phyloP scores from a whole-genome alignment of 2,329 filamentous ascomycete genomes.

The Zymoseptoria pseudotritici region DNA sequence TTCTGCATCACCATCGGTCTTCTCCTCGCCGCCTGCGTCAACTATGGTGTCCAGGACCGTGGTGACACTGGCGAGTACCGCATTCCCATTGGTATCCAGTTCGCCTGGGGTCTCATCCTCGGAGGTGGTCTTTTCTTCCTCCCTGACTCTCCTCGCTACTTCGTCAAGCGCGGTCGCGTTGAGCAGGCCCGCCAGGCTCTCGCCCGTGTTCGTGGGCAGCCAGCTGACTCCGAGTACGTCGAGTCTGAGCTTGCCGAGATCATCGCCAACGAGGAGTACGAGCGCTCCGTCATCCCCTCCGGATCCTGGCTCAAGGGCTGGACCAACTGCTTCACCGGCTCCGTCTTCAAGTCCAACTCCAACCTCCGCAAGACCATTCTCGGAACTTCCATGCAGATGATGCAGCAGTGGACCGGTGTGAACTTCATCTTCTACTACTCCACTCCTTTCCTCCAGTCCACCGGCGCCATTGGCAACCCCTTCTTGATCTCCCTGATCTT shows the following conservation, averaged over 20 bases:
- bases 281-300: conserved; percentile 59
- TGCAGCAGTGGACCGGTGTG: conserved; percentile 65
- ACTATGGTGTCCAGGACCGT: conserved; percentile 61
- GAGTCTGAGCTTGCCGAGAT: conserved; percentile 76
- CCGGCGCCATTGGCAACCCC: conserved; percentile 65
- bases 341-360: conserved; percentile 43
- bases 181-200: conserved; percentile 58
- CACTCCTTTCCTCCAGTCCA: conserved; percentile 73
- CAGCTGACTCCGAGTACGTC: conserved; percentile 64
- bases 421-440: conserved; percentile 80
- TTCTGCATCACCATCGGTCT: conserved; percentile 73
- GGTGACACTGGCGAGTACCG: conserved; percentile 63
- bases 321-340: conserved; percentile 56
- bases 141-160: conserved; percentile 80
- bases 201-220: conserved; percentile 65
- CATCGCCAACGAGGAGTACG: conserved; percentile 82
- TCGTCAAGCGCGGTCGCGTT: conserved; percentile 67
- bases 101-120: conserved; percentile 72
- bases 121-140: conserved; percentile 64
- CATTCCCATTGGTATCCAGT: conserved; percentile 73
- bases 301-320: conserved; percentile 61
- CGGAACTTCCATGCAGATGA: conserved; percentile 43
- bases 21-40: conserved; percentile 59
- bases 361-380: conserved; percentile 43
- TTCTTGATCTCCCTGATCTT: conserved; percentile 83